These are phyloP conservation scores for Populus davidiana DNA, from an alignment of 345 rosid species.

Conservation along the genomic window DNA sequence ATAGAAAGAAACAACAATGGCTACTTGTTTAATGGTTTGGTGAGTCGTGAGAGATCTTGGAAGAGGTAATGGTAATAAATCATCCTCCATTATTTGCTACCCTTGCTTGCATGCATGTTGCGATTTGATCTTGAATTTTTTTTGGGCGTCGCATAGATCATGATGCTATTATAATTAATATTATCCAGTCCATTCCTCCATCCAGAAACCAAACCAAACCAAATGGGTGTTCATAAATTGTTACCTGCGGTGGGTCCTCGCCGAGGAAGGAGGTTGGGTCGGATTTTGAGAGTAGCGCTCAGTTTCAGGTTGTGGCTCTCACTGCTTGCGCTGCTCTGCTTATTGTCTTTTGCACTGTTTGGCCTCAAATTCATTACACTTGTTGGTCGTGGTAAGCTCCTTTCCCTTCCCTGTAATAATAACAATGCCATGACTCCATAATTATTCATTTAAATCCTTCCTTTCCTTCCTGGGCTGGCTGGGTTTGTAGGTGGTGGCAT, in stretches of 20 bases:
- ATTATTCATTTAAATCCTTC: background rate
- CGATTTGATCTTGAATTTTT: background rate
- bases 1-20: background rate
- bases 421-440: background rate
- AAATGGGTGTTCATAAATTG: background rate
- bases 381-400: slow-evolving; percentile 38
- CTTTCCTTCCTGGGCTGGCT: background rate
- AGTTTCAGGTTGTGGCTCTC: slow-evolving; percentile 43
- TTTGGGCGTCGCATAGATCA: background rate
- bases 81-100: background rate
- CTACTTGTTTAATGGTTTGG: background rate
- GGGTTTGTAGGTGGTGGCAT: slow-evolving; percentile 23
- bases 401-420: background rate
- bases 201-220: background rate
- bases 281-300: slow-evolving; percentile 33
- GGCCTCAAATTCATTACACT: slow-evolving; percentile 49
- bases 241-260: slow-evolving; percentile 21
- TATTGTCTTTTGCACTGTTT: slow-evolving; percentile 47
- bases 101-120: background rate
- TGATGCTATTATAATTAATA: background rate
- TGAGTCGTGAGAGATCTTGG: background rate
- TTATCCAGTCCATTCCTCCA: background rate
- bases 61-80: background rate
- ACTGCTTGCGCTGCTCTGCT: slow-evolving; percentile 42
- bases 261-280: slow-evolving; percentile 58